These are phyloP conservation scores for Abelmoschus esculentus DNA, from an alignment of 345 rosid species.

Conservation along the genomic window DNA sequence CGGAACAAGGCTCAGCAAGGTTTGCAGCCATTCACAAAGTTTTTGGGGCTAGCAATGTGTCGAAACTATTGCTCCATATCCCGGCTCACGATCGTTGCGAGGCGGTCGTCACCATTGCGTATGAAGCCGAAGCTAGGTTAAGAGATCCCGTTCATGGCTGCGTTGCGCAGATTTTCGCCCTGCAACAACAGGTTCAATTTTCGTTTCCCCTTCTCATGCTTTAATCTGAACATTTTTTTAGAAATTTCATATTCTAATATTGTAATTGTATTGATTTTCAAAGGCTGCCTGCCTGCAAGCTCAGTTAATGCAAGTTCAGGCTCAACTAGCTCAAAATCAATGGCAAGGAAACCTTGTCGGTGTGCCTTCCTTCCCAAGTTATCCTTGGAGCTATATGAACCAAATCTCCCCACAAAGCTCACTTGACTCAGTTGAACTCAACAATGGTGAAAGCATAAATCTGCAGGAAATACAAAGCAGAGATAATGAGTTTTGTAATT, in stretches of 20 bases:
- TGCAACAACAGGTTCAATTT: conserved; percentile 55
- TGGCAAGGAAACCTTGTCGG: conserved; percentile 30
- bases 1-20: conserved; percentile 59
- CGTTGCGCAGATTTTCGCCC: conserved; percentile 58
- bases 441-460: conserved; percentile 18
- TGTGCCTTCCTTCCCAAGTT: conserved; percentile 20
- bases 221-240: background rate
- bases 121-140: conserved; percentile 68
- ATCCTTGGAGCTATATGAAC: conserved; percentile 27
- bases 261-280: background rate
- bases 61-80: conserved; percentile 51
- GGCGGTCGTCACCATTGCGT: conserved; percentile 62
- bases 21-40: conserved; percentile 78
- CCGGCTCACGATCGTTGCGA: conserved; percentile 62
- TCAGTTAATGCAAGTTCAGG: conserved; percentile 79
- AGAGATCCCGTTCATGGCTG: conserved; percentile 74
- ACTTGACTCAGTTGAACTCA: conserved; percentile 41
- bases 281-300: conserved; percentile 84
- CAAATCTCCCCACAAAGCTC: conserved; percentile 75
- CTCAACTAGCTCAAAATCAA: conserved; percentile 50
- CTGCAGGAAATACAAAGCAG: conserved; percentile 35
- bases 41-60: conserved; percentile 72
- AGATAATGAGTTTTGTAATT: conserved; percentile 23
- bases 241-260: background rate
- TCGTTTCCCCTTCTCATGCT: background rate